These are phyloP conservation scores for Mrakia gelida DNA, from an alignment of 768 basidiomycete genomes.

Conservation along the genomic window DNA sequence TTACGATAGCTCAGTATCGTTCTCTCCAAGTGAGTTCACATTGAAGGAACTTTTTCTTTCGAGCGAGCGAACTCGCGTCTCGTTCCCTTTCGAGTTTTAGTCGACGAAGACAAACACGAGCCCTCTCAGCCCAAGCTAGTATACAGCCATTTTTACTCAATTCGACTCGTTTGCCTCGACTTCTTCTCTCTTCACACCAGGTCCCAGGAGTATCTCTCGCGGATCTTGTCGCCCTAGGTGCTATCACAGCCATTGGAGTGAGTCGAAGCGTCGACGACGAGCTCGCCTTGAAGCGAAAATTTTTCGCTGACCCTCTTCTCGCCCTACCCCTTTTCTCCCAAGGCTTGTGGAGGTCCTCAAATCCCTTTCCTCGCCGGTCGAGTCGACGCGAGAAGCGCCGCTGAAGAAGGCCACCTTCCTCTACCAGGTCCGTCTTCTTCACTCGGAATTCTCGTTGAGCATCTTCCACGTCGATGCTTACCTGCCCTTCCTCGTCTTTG, in stretches of 20 bases:
- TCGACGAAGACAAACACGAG: no score
- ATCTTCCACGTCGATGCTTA: neutral
- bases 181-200: neutral
- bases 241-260: conserved; percentile 28
- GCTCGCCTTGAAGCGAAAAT: no score
- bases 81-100: neutral
- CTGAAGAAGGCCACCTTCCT: conserved; percentile 15
- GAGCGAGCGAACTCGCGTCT: neutral
- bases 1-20: conserved; percentile 13
- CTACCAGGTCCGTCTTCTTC: neutral
- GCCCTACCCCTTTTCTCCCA: neutral
- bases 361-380: conserved; percentile 29
- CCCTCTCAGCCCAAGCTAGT: no score
- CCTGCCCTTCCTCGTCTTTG: neutral
- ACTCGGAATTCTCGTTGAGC: no score
- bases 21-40: neutral
- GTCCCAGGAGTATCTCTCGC: conserved; percentile 19
- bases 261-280: neutral
- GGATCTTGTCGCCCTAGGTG: conserved; percentile 19
- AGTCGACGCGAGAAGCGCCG: conserved; percentile 6
- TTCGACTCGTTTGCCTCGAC: neutral
- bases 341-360: conserved; percentile 28
- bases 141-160: no score
- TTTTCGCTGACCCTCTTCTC: neutral
- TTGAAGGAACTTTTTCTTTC: no score